These are phyloP conservation scores for Pulveroboletus sp. DNA, from an alignment of 768 basidiomycete species.

Conservation along the genomic window DNA sequence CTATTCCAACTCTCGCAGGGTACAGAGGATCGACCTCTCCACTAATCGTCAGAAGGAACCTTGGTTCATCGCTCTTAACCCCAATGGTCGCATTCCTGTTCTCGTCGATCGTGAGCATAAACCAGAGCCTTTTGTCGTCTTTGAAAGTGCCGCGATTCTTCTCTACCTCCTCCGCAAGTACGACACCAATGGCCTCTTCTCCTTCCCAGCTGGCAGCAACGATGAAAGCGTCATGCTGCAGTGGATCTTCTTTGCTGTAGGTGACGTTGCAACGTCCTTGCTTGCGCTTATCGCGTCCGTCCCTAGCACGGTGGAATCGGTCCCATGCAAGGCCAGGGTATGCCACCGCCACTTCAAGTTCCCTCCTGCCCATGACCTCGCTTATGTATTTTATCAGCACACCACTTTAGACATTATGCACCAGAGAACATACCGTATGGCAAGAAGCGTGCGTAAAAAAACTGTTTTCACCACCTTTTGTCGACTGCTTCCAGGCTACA, in stretches of 20 bases:
- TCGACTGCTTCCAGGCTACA: conserved; percentile 50
- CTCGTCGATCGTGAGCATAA: conserved; percentile 56
- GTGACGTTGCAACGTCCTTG: conserved; percentile 7
- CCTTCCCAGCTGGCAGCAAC: conserved; percentile 57
- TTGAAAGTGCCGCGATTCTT: conserved; percentile 80
- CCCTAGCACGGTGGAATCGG: conserved; percentile 74
- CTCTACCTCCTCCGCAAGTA: conserved; percentile 81
- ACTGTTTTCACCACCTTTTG: neutral
- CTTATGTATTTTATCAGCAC: conserved; percentile 37
- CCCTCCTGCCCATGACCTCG: conserved; percentile 2
- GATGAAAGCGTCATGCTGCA: conserved; percentile 72
- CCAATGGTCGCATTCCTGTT: conserved; percentile 71
- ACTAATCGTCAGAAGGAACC: conserved; percentile 77
- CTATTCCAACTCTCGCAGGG: conserved; percentile 30
- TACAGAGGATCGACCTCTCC: conserved; percentile 52
- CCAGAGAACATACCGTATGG: conserved; percentile 69
- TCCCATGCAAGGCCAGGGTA: conserved; percentile 82
- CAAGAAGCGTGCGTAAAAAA: conserved; percentile 49
- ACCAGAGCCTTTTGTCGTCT: conserved; percentile 58
- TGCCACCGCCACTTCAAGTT: neutral
- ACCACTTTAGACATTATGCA: conserved; percentile 66
- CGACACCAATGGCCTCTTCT: conserved; percentile 72
- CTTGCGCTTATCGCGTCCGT: neutral
- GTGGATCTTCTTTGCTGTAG: conserved; percentile 84
- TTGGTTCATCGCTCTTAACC: conserved; percentile 76